Conservation (phyloP, 2,329 filamentous ascomycete species). For the Aschersonia sp. region DNA sequence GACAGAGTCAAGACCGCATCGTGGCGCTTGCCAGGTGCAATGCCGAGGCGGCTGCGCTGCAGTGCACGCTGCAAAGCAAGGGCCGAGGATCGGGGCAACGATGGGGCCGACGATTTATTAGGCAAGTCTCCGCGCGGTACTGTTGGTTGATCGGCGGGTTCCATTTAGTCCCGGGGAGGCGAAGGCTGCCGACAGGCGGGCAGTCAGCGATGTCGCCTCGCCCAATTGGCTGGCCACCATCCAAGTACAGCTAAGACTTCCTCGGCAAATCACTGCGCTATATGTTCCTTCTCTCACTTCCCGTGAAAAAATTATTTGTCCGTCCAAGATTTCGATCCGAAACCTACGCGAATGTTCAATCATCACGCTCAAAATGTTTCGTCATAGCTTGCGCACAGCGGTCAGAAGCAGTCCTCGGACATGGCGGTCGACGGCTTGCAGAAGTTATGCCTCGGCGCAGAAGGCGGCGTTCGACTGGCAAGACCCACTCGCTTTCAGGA, state of each 20-base stretch:
- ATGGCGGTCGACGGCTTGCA: slow-evolving; percentile 12
- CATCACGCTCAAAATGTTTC: slow-evolving; percentile 12
- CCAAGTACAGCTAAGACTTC: slow-evolving; percentile 8
- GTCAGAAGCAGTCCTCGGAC: slow-evolving; percentile 8
- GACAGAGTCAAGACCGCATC: background rate
- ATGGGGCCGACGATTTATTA: background rate
- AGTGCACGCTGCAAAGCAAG: background rate
- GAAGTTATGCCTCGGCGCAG: slow-evolving; percentile 21
- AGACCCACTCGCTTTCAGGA: slow-evolving; percentile 65
- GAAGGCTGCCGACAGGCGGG: background rate
- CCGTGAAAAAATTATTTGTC: too few relatives aligned
- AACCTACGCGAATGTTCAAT: background rate
- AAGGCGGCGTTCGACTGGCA: slow-evolving; percentile 64
- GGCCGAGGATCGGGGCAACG: slow-evolving; percentile 1
- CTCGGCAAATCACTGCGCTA: background rate
- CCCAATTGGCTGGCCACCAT: slow-evolving; percentile 2
- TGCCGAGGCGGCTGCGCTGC: background rate
- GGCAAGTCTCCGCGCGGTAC: slow-evolving; percentile 3
- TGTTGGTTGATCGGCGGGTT: slow-evolving; percentile 3
- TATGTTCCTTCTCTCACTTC: too few relatives aligned
- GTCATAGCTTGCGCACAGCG: slow-evolving; percentile 15
- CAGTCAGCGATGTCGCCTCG: slow-evolving; percentile 6
- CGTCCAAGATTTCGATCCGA: too few relatives aligned
- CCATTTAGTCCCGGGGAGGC: background rate
- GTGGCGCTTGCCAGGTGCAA: too few relatives aligned